Evolutionary conservation across 768 basidiomycete species (phyloP), one percentile per base, ranked within the genome.

Genomic region (Leucocoprinus sp.): DNA sequence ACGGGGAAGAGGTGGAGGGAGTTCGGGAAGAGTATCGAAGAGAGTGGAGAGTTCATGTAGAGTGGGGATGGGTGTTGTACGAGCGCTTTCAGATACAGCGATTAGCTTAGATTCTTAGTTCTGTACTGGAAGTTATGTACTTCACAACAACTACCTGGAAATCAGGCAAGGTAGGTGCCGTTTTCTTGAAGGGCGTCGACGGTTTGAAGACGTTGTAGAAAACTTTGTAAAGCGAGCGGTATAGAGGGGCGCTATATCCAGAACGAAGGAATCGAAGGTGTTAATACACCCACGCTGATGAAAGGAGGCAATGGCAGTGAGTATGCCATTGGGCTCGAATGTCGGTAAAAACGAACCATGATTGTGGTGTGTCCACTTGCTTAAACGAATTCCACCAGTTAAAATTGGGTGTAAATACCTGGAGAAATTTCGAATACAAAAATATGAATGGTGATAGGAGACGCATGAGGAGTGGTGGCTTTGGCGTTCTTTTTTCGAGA

Each of bases 181-280:
- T 84, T 65, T 83, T 90, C 58, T 78, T 83, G 67, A 81, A 95
- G 6, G 85, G 71, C 0, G 90, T 89, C 5, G 79, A 80, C 2
- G 95, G 95, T 57, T 95, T 96, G 68, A 93, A 95, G 3, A 91
- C 69, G 56, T 96, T 84, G 62, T 73, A 98, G 65, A 96, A 97
- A 3, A 90, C 73, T 41, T 75, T 68, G 60, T 93, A 97, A 0
- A 84, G 84, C 1, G 82, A 55, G 14, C 64, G 54, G 35, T 68
- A 60, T 17, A 81, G 64, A 33, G 79, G 72, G 8, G 68, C 48
- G 6, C 57, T 53, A 57, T 85, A 79, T 1, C 88, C 83, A 2
- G 80, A 67, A 8, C 84, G 75, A 19, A 93, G 74, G 57, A 92
- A 74, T 18, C 90, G 76, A 15, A 95, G 63, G 8, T 78, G 74